phyloP scores from a whole-genome alignment of 2,329 filamentous ascomycete species.

The Paraphaeosphaeria minitans region DNA sequence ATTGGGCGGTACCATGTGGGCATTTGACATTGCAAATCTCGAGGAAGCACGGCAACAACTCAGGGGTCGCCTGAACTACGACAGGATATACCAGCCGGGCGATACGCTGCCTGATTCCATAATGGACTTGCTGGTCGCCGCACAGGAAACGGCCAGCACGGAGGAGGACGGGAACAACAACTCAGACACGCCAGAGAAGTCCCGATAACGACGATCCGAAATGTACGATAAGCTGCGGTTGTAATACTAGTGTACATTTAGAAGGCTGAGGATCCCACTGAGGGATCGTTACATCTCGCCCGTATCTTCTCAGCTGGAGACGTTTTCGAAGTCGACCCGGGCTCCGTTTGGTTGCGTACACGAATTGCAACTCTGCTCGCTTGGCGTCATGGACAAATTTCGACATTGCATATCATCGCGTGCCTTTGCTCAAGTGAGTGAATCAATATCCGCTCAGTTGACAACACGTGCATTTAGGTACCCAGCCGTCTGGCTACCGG shows the following conservation, averaged over 20 bases:
- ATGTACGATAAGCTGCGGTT: slow-evolving; percentile 23
- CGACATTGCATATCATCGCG: neutral
- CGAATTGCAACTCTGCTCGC: neutral
- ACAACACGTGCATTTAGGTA: neutral
- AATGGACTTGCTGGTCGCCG: slow-evolving; percentile 43
- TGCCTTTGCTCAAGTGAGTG: neutral
- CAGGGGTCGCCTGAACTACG: slow-evolving; percentile 61
- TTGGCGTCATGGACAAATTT: neutral
- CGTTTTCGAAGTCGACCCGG: neutral
- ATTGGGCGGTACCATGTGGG: slow-evolving; percentile 75
- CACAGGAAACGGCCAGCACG: slow-evolving; percentile 56
- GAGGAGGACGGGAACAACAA: slow-evolving; percentile 49
- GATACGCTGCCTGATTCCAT: slow-evolving; percentile 32
- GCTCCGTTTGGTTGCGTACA: neutral
- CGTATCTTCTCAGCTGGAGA: neutral
- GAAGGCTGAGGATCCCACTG: slow-evolving; percentile 1
- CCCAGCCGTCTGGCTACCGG: neutral
- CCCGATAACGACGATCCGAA: slow-evolving; percentile 20
- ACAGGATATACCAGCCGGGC: slow-evolving; percentile 55
- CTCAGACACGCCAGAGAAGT: slow-evolving; percentile 16
- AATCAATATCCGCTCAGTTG: neutral
- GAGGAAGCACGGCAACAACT: slow-evolving; percentile 65
- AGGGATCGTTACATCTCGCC: neutral
- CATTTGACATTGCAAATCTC: slow-evolving; percentile 68
- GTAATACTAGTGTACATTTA: slow-evolving; percentile 31